These are phyloP conservation scores for Telopea speciosissima DNA, from an alignment of 177 flowering plant species.

Conservation along the genomic window DNA sequence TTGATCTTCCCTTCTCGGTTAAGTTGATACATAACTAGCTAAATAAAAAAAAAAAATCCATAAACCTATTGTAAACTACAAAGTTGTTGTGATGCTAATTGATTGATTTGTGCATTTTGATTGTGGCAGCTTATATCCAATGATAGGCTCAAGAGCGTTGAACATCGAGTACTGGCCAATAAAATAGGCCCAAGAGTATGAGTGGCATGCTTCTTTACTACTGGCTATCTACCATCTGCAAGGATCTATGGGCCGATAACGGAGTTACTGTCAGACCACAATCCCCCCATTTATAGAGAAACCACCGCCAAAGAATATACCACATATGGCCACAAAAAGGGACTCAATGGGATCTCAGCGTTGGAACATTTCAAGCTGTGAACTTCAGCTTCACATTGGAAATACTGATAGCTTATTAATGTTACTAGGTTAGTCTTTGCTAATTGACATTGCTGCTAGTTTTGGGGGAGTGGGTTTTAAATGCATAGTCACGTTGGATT, in stretches of 20 bases:
- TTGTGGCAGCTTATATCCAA: constrained; percentile 9
- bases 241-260: constrained; percentile 17
- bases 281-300: constrained; percentile 13
- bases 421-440: no score
- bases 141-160: constrained; percentile 6
- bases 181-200: constrained; percentile 18
- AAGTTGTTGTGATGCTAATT: no score
- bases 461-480: no score
- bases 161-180: constrained; percentile 9
- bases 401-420: no score
- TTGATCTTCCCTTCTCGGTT: background rate
- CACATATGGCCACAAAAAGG: background rate
- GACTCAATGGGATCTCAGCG: constrained; percentile 9
- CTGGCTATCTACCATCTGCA: constrained; percentile 3
- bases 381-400: background rate
- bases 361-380: constrained; percentile 6
- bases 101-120: background rate
- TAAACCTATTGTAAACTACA: no score
- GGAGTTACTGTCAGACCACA: constrained; percentile 11
- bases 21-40: no score
- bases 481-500: no score
- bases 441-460: no score
- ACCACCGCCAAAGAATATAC: constrained; percentile 4
- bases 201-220: constrained; percentile 16
- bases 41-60: no score